Evolutionary conservation across 495 filamentous ascomycete species (phyloP).

Genomic region (Aspergillus ostianus): DNA sequence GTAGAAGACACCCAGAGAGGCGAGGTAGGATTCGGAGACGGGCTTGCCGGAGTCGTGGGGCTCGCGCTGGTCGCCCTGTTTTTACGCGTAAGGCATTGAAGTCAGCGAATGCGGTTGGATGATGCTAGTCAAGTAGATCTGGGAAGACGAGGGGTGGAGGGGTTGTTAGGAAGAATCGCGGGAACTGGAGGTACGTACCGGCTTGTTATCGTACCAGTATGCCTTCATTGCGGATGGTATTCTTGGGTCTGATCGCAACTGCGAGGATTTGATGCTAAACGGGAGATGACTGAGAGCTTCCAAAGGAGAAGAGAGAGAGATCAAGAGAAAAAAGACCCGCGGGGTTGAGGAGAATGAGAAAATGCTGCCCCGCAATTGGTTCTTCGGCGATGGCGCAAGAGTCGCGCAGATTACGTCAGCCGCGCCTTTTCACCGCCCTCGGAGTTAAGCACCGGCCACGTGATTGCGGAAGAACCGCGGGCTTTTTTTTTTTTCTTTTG

Average conservation of each 20-base stretch:
- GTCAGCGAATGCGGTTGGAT: slow-evolving; percentile 2
- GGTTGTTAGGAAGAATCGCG: neutral
- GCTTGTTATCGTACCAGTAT: slow-evolving; percentile 79
- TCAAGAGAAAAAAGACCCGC: slow-evolving; percentile 12
- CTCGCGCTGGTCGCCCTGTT: slow-evolving; percentile 85
- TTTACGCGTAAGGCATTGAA: too few relatives aligned
- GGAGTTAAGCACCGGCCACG: slow-evolving; percentile 10
- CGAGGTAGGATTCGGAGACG: slow-evolving; percentile 60
- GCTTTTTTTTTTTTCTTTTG: neutral
- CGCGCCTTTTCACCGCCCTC: slow-evolving; percentile 20
- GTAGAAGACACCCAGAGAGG: slow-evolving; percentile 75
- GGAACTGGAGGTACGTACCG: slow-evolving; percentile 56
- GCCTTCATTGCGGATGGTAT: slow-evolving; percentile 62
- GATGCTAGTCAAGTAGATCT: slow-evolving; percentile 10
- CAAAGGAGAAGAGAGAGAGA: slow-evolving; percentile 6
- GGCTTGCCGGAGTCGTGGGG: slow-evolving; percentile 79
- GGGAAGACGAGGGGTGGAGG: slow-evolving; percentile 1
- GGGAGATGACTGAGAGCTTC: neutral
- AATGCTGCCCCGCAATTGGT: slow-evolving; percentile 43
- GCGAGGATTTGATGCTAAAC: neutral
- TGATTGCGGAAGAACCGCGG: neutral
- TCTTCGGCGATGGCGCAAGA: slow-evolving; percentile 26
- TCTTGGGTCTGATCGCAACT: neutral
- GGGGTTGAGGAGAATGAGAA: slow-evolving; percentile 52
- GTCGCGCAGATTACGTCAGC: slow-evolving; percentile 23